phyloP scores from a whole-genome alignment of 116 monocot species.

The Papilionanthe hybrid region DNA sequence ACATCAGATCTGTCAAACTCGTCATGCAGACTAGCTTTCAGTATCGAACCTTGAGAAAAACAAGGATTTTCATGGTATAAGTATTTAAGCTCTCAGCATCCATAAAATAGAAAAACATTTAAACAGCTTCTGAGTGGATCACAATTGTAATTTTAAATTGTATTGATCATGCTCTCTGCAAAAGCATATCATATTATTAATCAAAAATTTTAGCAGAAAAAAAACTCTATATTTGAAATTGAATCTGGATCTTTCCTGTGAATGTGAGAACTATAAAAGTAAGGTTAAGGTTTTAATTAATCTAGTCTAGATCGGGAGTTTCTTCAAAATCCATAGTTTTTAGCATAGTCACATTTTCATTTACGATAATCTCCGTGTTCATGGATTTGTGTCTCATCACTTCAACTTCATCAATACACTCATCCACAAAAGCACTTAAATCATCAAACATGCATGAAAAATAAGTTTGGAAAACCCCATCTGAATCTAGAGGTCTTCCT shows the following conservation, averaged over 20 bases:
- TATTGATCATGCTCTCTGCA: neutral
- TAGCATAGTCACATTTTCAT: neutral
- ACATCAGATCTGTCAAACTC: neutral
- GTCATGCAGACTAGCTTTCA: slow-evolving; percentile 1
- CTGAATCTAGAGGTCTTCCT: too few species aligned
- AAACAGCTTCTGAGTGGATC: neutral
- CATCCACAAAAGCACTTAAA: neutral
- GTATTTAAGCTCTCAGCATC: neutral
- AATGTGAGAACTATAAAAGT: neutral
- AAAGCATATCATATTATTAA: neutral
- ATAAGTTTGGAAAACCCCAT: neutral
- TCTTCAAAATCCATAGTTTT: neutral
- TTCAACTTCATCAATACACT: neutral
- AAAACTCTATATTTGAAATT: neutral
- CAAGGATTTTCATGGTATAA: neutral
- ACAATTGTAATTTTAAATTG: neutral
- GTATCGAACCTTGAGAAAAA: neutral
- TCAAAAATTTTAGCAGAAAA: neutral
- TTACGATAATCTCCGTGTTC: neutral
- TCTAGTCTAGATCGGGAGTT: neutral
- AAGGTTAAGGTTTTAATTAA: neutral
- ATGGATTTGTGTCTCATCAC: neutral
- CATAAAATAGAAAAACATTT: neutral
- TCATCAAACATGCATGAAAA: neutral
- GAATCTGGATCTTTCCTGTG: neutral